Base-by-base conservation (phyloP, 768 basidiomycete species). In the Strobilomyces dryophilus region DNA sequence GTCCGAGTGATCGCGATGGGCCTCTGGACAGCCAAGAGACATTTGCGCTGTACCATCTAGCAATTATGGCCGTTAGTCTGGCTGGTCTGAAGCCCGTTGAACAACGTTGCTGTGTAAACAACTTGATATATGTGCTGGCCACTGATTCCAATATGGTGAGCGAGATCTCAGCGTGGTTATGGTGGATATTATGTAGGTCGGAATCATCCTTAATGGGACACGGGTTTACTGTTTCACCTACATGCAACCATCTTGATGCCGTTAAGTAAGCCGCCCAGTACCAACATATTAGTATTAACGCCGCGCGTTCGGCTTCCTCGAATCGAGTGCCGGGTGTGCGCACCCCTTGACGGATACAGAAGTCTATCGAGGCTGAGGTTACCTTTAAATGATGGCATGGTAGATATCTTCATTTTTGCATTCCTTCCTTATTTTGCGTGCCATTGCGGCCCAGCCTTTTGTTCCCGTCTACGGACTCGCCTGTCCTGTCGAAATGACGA, bases 401-500 rank as follows among this genome's bases (percentile, higher is more conserved):
- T 29, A 44, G 3, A 20, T 50, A 49, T 39, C 32, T 24, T 18
- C 53, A 20, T 34, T 47, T 31, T 45, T 48, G 1, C 47, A 35
- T 40, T 51, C 26, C 39, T 32, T 47, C 46, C 24, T 45, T 24
- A 5, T 47, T 45, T 39, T 24, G 45, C 34, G 24, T 15, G 9
- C 37, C 17, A 11, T 45, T 18, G 45, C 40, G 18, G 31, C 34
- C 35, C 42, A 32, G 34, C 34, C 37, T 36, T 29, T 49, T 39
- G 14, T 55, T 51, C 42, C 18, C 15, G 21, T 45, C 40, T 27
- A 24, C 50, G 12, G 36, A 29, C 17, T 37, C 12, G 12, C 5
- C 34, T n/a, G 24, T 42, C 49, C 40, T 14, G 12, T 29, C 57
- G 60, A 52, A 35, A 78, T 77, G 77, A 65, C 66, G 48, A 53